A percentile compares a stretch with the other conserved stretches of the same genome.
Conservation (phyloP, 495 filamentous ascomycete species). For the Penicillium flavigenum region DNA sequence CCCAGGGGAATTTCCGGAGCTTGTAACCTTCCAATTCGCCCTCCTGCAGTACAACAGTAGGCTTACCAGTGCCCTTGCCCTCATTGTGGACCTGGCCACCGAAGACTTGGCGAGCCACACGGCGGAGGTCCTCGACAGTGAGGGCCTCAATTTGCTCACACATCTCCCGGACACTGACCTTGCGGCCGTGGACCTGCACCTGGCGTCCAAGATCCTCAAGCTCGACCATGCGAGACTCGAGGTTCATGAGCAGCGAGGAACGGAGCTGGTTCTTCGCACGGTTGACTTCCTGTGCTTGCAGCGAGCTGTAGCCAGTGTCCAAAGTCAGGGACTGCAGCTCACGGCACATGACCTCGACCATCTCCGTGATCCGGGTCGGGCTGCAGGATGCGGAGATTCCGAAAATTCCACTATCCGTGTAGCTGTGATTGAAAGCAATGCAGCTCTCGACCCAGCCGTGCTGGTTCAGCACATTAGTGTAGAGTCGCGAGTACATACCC, state of each 20-base stretch:
- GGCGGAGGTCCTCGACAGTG: slow-evolving; percentile 75
- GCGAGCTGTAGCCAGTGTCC: slow-evolving; percentile 63
- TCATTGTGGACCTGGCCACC: slow-evolving; percentile 72
- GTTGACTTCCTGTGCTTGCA: slow-evolving; percentile 79
- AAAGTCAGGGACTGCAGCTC: slow-evolving; percentile 78
- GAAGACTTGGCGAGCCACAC: slow-evolving; percentile 80
- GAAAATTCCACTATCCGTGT: slow-evolving; percentile 93
- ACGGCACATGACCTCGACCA: slow-evolving; percentile 91
- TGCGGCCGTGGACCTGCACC: slow-evolving; percentile 90
- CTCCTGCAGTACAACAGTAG: slow-evolving; percentile 95
- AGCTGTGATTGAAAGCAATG: slow-evolving; percentile 93
- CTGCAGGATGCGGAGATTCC: slow-evolving; percentile 86
- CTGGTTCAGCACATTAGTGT: slow-evolving; percentile 97
- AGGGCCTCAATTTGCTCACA: slow-evolving; percentile 79
- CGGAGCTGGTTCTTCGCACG: slow-evolving; percentile 98
- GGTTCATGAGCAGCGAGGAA: slow-evolving; percentile 91
- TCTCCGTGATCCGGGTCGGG: slow-evolving; percentile 68
- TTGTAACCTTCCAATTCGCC: slow-evolving; percentile 47
- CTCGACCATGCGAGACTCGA: slow-evolving; percentile 96
- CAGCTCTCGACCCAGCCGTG: slow-evolving; percentile 95
- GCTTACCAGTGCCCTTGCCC: slow-evolving; percentile 79
- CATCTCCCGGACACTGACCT: slow-evolving; percentile 92
- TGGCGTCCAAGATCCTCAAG: slow-evolving; percentile 96
- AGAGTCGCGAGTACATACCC: slow-evolving; percentile 97
- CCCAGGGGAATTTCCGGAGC: slow-evolving; percentile 66